Conservation (phyloP, 2,329 filamentous ascomycete species). For the Monilinia fructicola region DNA sequence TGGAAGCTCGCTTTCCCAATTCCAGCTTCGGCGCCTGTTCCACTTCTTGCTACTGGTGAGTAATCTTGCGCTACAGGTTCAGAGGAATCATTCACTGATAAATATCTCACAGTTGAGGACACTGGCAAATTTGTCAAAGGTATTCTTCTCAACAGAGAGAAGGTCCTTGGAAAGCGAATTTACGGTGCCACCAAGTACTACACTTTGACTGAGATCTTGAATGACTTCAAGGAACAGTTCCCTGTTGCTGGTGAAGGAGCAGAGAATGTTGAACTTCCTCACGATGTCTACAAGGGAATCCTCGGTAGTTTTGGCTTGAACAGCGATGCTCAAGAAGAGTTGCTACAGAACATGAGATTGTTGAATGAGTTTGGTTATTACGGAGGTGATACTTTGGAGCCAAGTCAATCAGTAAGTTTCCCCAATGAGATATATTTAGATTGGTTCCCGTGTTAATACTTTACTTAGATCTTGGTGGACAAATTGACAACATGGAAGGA, state of each 20-base stretch:
- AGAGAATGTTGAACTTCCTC: constrained; percentile 41
- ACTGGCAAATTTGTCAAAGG: constrained; percentile 42
- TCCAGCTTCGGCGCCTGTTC: constrained; percentile 39
- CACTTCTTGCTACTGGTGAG: constrained; percentile 39
- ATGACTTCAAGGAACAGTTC: constrained; percentile 44
- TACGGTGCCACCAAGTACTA: constrained; percentile 47
- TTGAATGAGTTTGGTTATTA: constrained; percentile 55
- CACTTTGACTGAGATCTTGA: constrained; percentile 45
- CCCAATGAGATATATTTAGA: too few species aligned
- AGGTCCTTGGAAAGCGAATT: constrained; percentile 46
- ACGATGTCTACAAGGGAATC: constrained; percentile 45
- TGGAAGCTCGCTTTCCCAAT: constrained; percentile 37
- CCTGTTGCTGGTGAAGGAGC: constrained; percentile 45
- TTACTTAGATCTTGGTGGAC: constrained; percentile 41
- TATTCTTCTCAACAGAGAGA: constrained; percentile 40
- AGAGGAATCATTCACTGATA: neutral
- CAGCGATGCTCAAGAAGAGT: constrained; percentile 47
- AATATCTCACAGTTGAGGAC: constrained; percentile 33
- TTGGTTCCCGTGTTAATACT: constrained; percentile 23
- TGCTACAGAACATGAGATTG: constrained; percentile 55
- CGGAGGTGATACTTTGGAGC: constrained; percentile 46
- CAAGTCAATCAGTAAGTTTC: constrained; percentile 41
- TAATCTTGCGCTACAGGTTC: neutral
- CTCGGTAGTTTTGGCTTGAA: constrained; percentile 43
- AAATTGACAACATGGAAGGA: constrained; percentile 47